Base-by-base conservation (phyloP, 2,329 filamentous ascomycete species). In the Fusarium sp. region DNA sequence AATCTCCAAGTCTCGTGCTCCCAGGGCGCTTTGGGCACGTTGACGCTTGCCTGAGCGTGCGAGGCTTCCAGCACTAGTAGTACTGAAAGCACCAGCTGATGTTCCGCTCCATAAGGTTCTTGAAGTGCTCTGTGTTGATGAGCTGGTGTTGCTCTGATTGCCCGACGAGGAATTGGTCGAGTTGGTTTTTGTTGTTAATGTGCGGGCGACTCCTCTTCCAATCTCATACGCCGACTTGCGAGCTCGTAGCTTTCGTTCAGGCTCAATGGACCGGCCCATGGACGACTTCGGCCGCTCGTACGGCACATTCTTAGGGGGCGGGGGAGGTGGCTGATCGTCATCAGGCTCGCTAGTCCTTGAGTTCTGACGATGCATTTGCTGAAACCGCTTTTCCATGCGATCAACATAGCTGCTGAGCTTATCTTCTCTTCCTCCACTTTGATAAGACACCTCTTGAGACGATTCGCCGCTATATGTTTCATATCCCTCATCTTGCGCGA, bases 11-110 rank as follows among this genome's bases (percentile, higher is more conserved):
- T 89, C 89, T 29, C 88, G 86, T 62, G 88, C 86, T 44, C 89
- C 91, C 72, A 93, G 81, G 6, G 90, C 89, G 77, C 91, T 94
- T 71, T 90, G 89, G 20, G 91, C 86, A 69, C 91, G 79, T 73
- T 86, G 86, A 67, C 91, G 79, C 73, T 86, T 81, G 77, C 91
- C 92, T 77, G 93, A 93, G 68, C 95, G 90, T 35, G 94, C 95
- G 72, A 97, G 90, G 82, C 95, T 98, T 59, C 95, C 96, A 20
- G 96, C 96, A 82, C 96, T 98, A 20, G 96, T 98, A 55, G 94
- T 93, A 80, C 95, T 98, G 81, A 98, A 94, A 17, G 89, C 95
- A 55, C 95, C 91, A 1, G 96, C 96, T 58, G 96, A 98, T 57
- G 90, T 88, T 6, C 95, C 96, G 80, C 95, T 98, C 95, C 98